Evolutionary conservation across 108 stramenopile genomes (phyloP).

Genomic region (Nitzschia sp.): DNA sequence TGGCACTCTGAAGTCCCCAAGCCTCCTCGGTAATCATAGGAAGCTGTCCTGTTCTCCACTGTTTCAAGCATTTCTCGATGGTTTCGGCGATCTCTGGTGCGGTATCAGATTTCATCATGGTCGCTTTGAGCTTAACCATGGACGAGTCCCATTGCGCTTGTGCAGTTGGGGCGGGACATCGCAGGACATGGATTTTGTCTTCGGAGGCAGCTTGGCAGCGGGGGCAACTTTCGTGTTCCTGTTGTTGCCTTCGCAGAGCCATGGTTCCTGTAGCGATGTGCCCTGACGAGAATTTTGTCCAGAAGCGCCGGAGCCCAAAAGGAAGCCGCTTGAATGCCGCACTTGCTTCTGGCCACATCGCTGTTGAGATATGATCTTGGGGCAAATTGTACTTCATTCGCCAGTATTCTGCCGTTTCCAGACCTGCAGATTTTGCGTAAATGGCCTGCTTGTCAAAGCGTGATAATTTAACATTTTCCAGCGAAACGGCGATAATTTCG

Average conservation of each 20-base stretch:
- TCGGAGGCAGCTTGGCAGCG: not conserved
- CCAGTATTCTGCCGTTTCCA: not conserved
- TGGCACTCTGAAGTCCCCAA: not conserved
- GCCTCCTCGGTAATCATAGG: no score
- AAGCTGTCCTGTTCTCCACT: no score
- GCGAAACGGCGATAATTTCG: not conserved
- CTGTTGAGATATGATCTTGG: not conserved
- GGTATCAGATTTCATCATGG: not conserved
- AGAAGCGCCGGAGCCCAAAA: not conserved
- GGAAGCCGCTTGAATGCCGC: not conserved
- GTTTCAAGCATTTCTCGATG: not conserved
- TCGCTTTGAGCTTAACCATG: not conserved
- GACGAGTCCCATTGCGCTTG: not conserved
- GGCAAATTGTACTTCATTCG: not conserved
- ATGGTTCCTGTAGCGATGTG: not conserved
- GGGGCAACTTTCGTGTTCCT: not conserved
- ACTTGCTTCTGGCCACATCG: not conserved
- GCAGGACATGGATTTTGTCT: not conserved
- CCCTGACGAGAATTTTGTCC: not conserved
- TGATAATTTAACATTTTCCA: not conserved
- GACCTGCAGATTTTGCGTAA: not conserved
- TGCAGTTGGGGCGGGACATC: not conserved
- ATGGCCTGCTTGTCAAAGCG: not conserved
- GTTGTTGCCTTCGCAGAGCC: not conserved
- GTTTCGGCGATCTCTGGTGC: not conserved